Percentiles rank a stretch among this genome's conserved stretches.
Evolutionary conservation across 2,329 filamentous ascomycete species (phyloP).

Genomic region (Emergomyces orientalis): DNA sequence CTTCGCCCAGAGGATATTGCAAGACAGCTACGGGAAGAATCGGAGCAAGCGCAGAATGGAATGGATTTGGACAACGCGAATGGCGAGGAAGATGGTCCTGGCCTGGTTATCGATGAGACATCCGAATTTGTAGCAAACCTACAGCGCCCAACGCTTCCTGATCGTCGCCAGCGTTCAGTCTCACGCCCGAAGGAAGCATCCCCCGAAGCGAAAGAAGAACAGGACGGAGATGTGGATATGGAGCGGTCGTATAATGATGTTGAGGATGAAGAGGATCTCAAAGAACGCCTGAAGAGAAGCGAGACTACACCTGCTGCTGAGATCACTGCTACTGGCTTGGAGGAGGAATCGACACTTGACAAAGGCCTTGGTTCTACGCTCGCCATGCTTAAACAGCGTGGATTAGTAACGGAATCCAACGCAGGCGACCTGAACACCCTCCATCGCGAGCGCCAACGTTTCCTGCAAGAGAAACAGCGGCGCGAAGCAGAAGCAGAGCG

Average conservation of each 20-base stretch:
- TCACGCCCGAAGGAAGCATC: constrained; percentile 28
- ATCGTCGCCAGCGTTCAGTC: constrained; percentile 40
- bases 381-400: constrained; percentile 73
- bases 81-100: constrained; percentile 46
- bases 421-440: constrained; percentile 56
- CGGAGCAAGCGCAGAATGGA: constrained; percentile 35
- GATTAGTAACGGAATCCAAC: constrained; percentile 59
- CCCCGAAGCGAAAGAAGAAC: constrained; percentile 40
- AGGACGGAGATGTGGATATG: constrained; percentile 48
- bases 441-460: constrained; percentile 63
- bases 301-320: constrained; percentile 38
- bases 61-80: constrained; percentile 52
- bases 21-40: constrained; percentile 62
- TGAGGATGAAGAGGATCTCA: constrained; percentile 40
- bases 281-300: constrained; percentile 44
- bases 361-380: constrained; percentile 74
- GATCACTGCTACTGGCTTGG: constrained; percentile 61
- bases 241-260: constrained; percentile 44
- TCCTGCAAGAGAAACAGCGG: constrained; percentile 69
- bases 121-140: constrained; percentile 88
- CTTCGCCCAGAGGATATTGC: constrained; percentile 78
- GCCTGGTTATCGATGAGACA: constrained; percentile 89
- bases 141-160: constrained; percentile 53
- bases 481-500: constrained; percentile 72
- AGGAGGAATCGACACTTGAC: constrained; percentile 72